Conservation (phyloP, 192 early-diverging fungal genomes). For the Haplosporangium gracile region DNA sequence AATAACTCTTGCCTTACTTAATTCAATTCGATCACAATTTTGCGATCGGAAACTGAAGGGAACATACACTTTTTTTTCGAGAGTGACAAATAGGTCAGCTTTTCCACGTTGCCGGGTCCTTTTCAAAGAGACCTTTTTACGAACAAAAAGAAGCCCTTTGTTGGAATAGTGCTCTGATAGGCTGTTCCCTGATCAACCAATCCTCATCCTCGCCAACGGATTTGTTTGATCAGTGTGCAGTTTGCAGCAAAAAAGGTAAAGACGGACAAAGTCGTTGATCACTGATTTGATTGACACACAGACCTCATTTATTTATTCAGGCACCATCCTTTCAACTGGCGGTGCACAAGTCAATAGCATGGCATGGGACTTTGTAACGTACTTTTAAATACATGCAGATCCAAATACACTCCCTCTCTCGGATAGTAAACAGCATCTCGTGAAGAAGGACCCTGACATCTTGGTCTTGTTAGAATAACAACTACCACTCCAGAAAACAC, state of each 20-base stretch:
- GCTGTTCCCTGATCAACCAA: not conserved
- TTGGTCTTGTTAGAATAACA: not conserved
- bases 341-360: not conserved
- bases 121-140: not conserved
- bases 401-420: not conserved
- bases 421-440: not conserved
- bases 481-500: not conserved
- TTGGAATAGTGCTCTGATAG: not conserved
- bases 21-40: not conserved
- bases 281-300: not conserved
- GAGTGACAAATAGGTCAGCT: too few species aligned
- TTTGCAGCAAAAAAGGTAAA: not conserved
- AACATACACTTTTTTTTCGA: not conserved
- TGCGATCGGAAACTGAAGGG: not conserved
- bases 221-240: not conserved
- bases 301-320: not conserved
- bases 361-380: not conserved
- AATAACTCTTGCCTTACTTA: not conserved
- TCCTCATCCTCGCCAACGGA: not conserved
- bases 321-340: not conserved
- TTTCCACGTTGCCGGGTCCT: constrained; percentile 1
- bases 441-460: not conserved
- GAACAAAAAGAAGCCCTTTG: not conserved
- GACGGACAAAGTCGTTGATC: not conserved
- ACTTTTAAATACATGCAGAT: not conserved